Conservation (phyloP, 441 rosid genomes). For the Gossypium armourianum region DNA sequence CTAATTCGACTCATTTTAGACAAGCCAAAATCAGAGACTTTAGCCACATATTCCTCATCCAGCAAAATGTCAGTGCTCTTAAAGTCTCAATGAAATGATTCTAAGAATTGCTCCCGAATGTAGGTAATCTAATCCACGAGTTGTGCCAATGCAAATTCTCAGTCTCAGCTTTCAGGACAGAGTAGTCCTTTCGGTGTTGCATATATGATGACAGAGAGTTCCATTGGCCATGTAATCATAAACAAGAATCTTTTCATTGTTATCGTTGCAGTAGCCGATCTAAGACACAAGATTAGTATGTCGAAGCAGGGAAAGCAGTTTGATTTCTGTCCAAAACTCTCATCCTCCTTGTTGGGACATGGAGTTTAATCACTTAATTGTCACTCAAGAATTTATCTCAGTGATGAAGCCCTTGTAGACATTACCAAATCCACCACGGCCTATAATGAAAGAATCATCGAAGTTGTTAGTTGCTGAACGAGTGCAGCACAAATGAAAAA, state of each 20-base stretch:
- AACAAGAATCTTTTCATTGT: slow-evolving; percentile 40
- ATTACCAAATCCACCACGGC: slow-evolving; percentile 44
- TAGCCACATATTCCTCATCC: slow-evolving; percentile 42
- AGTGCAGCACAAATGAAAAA: too few relatives aligned
- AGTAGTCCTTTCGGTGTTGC: slow-evolving; percentile 28
- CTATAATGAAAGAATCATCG: slow-evolving; percentile 28
- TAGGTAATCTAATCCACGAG: slow-evolving; percentile 42
- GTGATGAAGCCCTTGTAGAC: slow-evolving; percentile 40
- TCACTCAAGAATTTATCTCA: slow-evolving; percentile 23
- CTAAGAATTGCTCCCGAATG: slow-evolving; percentile 28
- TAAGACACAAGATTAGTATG: slow-evolving; percentile 40
- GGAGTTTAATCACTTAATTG: slow-evolving; percentile 36
- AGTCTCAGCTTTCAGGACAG: slow-evolving; percentile 44
- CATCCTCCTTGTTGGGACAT: slow-evolving; percentile 28
- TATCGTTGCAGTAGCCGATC: slow-evolving; percentile 41
- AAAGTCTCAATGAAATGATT: slow-evolving; percentile 49
- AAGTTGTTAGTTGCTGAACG: slow-evolving; percentile 35
- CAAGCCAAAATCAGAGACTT: slow-evolving; percentile 54
- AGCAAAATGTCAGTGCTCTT: slow-evolving; percentile 44
- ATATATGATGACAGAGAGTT: slow-evolving; percentile 39
- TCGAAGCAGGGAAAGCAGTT: slow-evolving; percentile 46
- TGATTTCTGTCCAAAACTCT: slow-evolving; percentile 48
- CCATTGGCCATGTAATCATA: slow-evolving; percentile 51
- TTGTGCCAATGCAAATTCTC: slow-evolving; percentile 47
- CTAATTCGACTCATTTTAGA: slow-evolving; percentile 36